phyloP scores from a whole-genome alignment of 2,329 filamentous ascomycete species.

The Paraconiothyrium brasiliense region DNA sequence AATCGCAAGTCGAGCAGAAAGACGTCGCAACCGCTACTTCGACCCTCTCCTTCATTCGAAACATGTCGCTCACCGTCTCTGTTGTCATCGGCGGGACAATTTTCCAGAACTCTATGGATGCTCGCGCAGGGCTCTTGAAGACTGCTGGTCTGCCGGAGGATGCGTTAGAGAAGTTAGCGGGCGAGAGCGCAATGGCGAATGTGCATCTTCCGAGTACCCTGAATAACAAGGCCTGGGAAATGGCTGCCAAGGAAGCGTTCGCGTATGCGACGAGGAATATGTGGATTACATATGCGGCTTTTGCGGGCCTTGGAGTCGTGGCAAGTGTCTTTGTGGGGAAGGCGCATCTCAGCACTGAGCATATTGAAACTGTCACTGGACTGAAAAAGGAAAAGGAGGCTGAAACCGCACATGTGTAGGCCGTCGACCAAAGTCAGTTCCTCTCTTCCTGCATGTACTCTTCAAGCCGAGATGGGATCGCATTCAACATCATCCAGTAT shows the following conservation, averaged over 20 bases:
- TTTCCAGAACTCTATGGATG: slow-evolving; percentile 69
- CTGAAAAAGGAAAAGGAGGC: slow-evolving; percentile 43
- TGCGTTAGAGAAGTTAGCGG: slow-evolving; percentile 62
- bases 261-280: slow-evolving; percentile 56
- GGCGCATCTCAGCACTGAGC: slow-evolving; percentile 53
- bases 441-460: not conserved
- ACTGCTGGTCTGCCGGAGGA: slow-evolving; percentile 60
- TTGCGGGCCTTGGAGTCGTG: slow-evolving; percentile 50
- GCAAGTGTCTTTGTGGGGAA: slow-evolving; percentile 51
- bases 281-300: slow-evolving; percentile 59
- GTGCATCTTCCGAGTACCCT: slow-evolving; percentile 65
- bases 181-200: slow-evolving; percentile 68
- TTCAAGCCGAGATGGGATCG: not conserved
- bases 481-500: no score
- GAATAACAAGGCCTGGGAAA: slow-evolving; percentile 54
- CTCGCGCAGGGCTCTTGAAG: slow-evolving; percentile 57
- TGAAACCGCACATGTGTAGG: not conserved
- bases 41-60: slow-evolving; percentile 60
- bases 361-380: slow-evolving; percentile 59
- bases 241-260: slow-evolving; percentile 54
- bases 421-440: not conserved
- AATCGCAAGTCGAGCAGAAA: slow-evolving; percentile 61
- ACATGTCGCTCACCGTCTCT: slow-evolving; percentile 57
- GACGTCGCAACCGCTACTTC: slow-evolving; percentile 63
- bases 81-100: slow-evolving; percentile 62